phyloP scores from a whole-genome alignment of 2,329 filamentous ascomycete genomes.

The Xylaria sp. region DNA sequence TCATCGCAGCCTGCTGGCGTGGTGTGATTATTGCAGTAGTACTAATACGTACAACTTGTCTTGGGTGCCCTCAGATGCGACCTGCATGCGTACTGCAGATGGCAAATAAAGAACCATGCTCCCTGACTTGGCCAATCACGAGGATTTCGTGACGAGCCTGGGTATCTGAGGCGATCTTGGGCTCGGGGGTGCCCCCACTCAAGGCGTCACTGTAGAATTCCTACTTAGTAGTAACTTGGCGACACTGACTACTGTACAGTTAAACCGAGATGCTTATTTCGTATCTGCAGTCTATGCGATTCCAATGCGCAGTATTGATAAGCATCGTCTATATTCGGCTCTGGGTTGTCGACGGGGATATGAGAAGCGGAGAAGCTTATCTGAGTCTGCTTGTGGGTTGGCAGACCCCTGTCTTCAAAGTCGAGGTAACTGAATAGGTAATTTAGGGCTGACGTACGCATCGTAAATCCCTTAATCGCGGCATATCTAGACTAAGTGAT shows the following conservation, averaged over 20 bases:
- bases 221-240: neutral
- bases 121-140: neutral
- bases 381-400: conserved; percentile 7
- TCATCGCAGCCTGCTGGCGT: conserved; percentile 11
- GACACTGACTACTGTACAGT: neutral
- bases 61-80: conserved; percentile 1
- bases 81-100: neutral
- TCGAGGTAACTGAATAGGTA: neutral
- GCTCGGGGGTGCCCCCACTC: neutral
- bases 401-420: conserved; percentile 16
- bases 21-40: neutral
- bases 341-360: neutral
- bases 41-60: conserved; percentile 1
- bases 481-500: neutral
- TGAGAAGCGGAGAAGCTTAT: conserved; percentile 1
- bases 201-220: neutral
- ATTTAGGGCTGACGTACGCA: conserved; percentile 34
- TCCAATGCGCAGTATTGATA: neutral
- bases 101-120: conserved; percentile 4
- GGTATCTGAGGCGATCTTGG: neutral
- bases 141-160: conserved; percentile 6
- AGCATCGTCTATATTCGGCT: conserved; percentile 1
- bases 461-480: conserved; percentile 24
- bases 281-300: neutral
- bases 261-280: neutral